Conservation (phyloP, 78 protist species). For the Dictyostelium brefeldianum region DNA sequence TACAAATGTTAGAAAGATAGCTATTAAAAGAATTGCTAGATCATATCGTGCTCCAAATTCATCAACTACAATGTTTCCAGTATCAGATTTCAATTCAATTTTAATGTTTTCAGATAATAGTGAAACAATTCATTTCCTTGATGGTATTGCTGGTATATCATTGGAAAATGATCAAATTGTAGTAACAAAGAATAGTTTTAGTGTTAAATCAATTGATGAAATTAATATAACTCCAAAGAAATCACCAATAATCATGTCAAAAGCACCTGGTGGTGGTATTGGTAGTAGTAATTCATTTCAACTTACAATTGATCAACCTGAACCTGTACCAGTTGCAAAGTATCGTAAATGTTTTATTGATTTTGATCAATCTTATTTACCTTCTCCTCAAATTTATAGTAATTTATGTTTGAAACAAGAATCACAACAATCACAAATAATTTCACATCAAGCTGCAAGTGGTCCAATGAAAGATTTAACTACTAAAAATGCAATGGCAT, state of each 20-base stretch:
- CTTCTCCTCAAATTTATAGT: background rate
- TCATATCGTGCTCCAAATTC: constrained; percentile 16
- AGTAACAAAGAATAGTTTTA: background rate
- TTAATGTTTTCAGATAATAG: constrained; percentile 2
- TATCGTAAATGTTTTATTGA: constrained; percentile 2
- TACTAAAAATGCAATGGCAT: constrained; percentile 17
- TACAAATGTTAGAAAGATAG: constrained; percentile 27
- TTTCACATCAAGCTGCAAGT: background rate
- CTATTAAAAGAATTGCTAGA: background rate
- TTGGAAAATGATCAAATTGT: constrained; percentile 40
- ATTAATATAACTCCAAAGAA: background rate
- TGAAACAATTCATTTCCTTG: constrained; percentile 3
- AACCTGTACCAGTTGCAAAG: constrained; percentile 3
- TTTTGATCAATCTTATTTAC: background rate
- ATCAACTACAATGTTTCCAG: constrained; percentile 11
- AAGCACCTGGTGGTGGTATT: constrained; percentile 4
- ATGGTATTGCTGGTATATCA: background rate
- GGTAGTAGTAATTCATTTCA: constrained; percentile 8
- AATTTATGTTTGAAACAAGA: background rate
- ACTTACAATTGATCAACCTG: constrained; percentile 43
- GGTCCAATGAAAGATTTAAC: constrained; percentile 3
- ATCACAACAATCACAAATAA: background rate
- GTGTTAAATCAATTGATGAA: too few species aligned
- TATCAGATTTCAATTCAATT: background rate
- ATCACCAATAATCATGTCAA: background rate